These are phyloP conservation scores for Calonectria ilicicola DNA, from an alignment of 2,329 filamentous ascomycete species.

Conservation along the genomic window DNA sequence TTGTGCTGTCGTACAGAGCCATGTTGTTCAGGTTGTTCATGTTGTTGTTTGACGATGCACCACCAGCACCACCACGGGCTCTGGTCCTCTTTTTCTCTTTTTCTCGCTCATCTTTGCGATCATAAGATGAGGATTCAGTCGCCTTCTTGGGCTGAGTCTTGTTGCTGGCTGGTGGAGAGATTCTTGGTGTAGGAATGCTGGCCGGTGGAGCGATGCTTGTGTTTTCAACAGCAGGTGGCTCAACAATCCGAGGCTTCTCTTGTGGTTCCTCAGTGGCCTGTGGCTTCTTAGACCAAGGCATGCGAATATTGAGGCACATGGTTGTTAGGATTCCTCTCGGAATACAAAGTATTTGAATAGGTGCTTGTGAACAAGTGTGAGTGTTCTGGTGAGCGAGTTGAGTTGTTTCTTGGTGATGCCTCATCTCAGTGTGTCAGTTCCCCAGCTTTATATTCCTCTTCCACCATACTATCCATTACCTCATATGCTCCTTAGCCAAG, in stretches of 20 bases:
- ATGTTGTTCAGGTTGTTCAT: not conserved
- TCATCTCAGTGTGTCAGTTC: not conserved
- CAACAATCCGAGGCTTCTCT: not conserved
- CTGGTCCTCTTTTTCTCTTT: not conserved
- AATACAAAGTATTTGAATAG: too few species aligned
- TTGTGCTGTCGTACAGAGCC: not conserved
- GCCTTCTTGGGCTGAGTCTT: not conserved
- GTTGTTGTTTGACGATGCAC: not conserved
- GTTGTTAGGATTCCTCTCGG: not conserved
- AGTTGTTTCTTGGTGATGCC: not conserved
- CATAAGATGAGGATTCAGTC: not conserved
- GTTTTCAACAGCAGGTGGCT: not conserved
- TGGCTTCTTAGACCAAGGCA: not conserved
- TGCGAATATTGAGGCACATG: slow-evolving; percentile 2
- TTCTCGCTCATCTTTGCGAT: not conserved
- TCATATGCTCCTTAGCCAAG: not conserved
- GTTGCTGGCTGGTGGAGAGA: too few species aligned
- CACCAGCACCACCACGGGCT: not conserved
- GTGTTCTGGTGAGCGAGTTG: not conserved
- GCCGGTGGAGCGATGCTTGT: not conserved
- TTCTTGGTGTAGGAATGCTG: not conserved
- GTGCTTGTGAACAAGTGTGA: not conserved
- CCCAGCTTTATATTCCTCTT: not conserved
- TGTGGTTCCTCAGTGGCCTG: not conserved
- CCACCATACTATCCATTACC: not conserved